Percentiles rank a stretch among this genome's conserved stretches.
Evolutionary conservation across 2,329 filamentous ascomycete species (phyloP).

Genomic region (Bertia moriformis): DNA sequence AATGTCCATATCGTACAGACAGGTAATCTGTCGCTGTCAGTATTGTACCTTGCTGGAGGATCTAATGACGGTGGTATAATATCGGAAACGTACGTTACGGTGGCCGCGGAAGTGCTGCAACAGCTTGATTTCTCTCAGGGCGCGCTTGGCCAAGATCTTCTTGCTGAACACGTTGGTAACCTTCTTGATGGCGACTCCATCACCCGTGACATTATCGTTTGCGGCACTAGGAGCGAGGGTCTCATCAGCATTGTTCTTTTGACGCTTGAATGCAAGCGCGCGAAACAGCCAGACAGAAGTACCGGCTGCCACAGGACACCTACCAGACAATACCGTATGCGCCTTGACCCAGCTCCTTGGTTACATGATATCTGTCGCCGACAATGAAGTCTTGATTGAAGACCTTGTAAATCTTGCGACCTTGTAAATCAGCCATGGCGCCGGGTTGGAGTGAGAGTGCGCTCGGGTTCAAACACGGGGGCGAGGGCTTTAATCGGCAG

Average conservation of each 20-base stretch:
- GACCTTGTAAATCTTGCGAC: slow-evolving; percentile 93
- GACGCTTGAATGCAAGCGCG: slow-evolving; percentile 6
- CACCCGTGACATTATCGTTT: slow-evolving; percentile 75
- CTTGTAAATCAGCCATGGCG: slow-evolving; percentile 12
- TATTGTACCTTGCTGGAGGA: slow-evolving; percentile 15
- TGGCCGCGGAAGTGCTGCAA: slow-evolving; percentile 92
- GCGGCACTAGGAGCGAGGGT: slow-evolving; percentile 52
- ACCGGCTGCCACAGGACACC: slow-evolving; percentile 11
- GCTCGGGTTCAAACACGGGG: too few relatives aligned
- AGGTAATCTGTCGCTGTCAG: slow-evolving; percentile 78
- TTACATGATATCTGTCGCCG: slow-evolving; percentile 94
- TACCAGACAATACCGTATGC: slow-evolving; percentile 98
- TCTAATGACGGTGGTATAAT: slow-evolving; percentile 3
- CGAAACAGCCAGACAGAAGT: slow-evolving; percentile 2
- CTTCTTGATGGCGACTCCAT: slow-evolving; percentile 97
- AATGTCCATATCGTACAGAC: slow-evolving; percentile 98
- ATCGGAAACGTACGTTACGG: slow-evolving; percentile 64
- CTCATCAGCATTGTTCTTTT: slow-evolving; percentile 7
- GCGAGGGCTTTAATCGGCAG: too few relatives aligned
- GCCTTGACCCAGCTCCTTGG: slow-evolving; percentile 94
- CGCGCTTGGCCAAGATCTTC: slow-evolving; percentile 97
- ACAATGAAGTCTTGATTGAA: slow-evolving; percentile 99
- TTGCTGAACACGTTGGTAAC: slow-evolving; percentile 99
- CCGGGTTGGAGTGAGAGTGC: too few relatives aligned
- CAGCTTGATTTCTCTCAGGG: slow-evolving; percentile 94